phyloP scores from a whole-genome alignment of 768 basidiomycete genomes.

The Boletus tylopilopsis region DNA sequence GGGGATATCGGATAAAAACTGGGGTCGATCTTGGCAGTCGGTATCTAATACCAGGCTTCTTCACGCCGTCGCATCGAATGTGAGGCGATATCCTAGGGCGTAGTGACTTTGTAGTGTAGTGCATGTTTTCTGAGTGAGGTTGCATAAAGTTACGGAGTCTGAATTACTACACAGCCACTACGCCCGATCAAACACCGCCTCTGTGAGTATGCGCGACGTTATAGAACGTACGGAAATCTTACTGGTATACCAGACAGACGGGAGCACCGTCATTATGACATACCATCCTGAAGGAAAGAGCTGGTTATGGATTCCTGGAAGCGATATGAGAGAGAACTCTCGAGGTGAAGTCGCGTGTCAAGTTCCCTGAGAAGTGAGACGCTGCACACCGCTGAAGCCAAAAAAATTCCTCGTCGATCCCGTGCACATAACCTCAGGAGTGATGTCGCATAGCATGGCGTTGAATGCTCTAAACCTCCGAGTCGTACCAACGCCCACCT shows the following conservation, averaged over 20 bases:
- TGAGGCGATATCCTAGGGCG: too few species aligned
- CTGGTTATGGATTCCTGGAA: constrained; percentile 95
- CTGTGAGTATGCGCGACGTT: constrained; percentile 96
- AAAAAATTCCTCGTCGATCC: constrained; percentile 80
- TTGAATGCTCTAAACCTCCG: constrained; percentile 95
- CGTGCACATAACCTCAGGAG: background rate
- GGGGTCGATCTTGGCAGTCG: too few species aligned
- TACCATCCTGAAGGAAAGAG: constrained; percentile 91
- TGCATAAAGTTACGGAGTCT: too few species aligned
- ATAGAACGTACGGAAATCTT: constrained; percentile 96
- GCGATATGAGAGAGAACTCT: constrained; percentile 92
- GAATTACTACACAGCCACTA: too few species aligned
- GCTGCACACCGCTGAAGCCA: constrained; percentile 80
- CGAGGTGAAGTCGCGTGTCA: constrained; percentile 88
- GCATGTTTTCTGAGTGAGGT: too few species aligned
- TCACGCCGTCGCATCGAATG: too few species aligned
- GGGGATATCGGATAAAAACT: too few species aligned
- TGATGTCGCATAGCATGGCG: constrained; percentile 66
- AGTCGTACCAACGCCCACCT: constrained; percentile 92
- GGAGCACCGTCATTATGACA: constrained; percentile 69
- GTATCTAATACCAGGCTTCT: too few species aligned
- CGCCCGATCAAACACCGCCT: too few species aligned
- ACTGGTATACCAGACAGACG: constrained; percentile 77
- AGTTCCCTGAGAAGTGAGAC: constrained; percentile 92
- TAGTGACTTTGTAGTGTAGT: too few species aligned